Evolutionary conservation across 108 stramenopile species (phyloP).

Genomic region (Nitzschia sp.): DNA sequence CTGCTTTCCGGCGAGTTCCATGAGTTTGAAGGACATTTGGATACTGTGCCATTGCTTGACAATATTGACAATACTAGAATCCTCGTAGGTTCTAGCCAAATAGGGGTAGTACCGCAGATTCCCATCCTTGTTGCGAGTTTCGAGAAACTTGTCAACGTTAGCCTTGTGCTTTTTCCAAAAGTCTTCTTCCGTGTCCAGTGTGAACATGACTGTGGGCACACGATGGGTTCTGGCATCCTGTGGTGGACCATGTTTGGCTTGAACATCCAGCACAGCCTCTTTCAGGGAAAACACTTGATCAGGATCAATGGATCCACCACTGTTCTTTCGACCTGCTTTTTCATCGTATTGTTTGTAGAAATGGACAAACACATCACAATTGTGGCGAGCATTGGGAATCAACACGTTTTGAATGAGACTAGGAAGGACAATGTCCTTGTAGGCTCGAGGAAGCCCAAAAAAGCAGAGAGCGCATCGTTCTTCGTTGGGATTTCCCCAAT

Average conservation of each 20-base stretch:
- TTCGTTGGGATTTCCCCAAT: slow-evolving; percentile 11
- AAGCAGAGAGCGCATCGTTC: slow-evolving; percentile 40
- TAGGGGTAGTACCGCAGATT: slow-evolving; percentile 41
- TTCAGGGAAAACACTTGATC: slow-evolving; percentile 43
- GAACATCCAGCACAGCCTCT: slow-evolving; percentile 25
- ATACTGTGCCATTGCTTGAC: slow-evolving; percentile 52
- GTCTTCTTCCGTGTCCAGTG: slow-evolving; percentile 42
- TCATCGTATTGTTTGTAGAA: slow-evolving; percentile 38
- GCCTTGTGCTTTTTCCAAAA: slow-evolving; percentile 30
- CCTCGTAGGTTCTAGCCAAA: slow-evolving; percentile 25
- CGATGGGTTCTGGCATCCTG: slow-evolving; percentile 6
- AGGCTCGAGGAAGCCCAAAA: slow-evolving; percentile 56
- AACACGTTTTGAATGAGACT: slow-evolving; percentile 49
- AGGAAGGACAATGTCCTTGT: slow-evolving; percentile 50
- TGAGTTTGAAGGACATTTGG: slow-evolving; percentile 35
- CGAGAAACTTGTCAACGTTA: slow-evolving; percentile 26
- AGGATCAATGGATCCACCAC: slow-evolving; percentile 46
- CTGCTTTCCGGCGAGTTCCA: slow-evolving; percentile 33
- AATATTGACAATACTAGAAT: slow-evolving; percentile 41
- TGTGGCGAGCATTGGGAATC: slow-evolving; percentile 46
- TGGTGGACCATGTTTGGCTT: slow-evolving; percentile 5
- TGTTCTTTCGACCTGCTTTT: slow-evolving; percentile 35
- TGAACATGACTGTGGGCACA: slow-evolving; percentile 26
- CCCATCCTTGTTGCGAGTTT: slow-evolving; percentile 24
- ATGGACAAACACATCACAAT: slow-evolving; percentile 61